Conservation (phyloP, 352 stramenopile species). For the Globisporangium alternatum region DNA sequence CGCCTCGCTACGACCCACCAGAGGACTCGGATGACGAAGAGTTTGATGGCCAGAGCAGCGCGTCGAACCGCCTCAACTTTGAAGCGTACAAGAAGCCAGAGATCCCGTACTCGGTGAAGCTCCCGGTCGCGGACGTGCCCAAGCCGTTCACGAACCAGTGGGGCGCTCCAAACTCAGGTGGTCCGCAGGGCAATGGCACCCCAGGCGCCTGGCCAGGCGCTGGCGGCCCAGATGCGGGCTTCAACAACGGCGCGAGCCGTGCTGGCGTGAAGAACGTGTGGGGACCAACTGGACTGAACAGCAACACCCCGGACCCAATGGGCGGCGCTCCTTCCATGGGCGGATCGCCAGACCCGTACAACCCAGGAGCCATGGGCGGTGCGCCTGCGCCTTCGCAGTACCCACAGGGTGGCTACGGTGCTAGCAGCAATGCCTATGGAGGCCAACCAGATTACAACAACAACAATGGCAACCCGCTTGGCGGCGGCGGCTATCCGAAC, state of each 20-base stretch:
- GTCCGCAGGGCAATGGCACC: conserved; percentile 17
- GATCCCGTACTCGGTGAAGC: conserved; percentile 80
- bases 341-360: conserved; percentile 33
- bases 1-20: conserved; percentile 93
- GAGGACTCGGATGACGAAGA: conserved; percentile 96
- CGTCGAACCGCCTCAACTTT: conserved; percentile 78
- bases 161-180: conserved; percentile 28
- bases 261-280: conserved; percentile 81
- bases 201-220: conserved; percentile 30
- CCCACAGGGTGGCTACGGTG: conserved; percentile 22
- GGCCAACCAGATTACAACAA: conserved; percentile 11
- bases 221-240: conserved; percentile 36
- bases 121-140: conserved; percentile 55
- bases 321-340: conserved; percentile 1
- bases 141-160: conserved; percentile 63
- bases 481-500: conserved; percentile 35
- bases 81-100: conserved; percentile 90
- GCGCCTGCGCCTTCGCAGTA: conserved; percentile 9
- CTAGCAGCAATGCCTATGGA: conserved; percentile 12
- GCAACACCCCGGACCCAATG: conserved; percentile 13
- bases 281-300: conserved; percentile 77
- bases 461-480: conserved; percentile 15
- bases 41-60: conserved; percentile 62
- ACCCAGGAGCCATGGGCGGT: conserved; percentile 15
- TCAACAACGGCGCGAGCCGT: conserved; percentile 25